These are phyloP conservation scores for Salvia miltiorrhiza DNA, from an alignment of 257 asterid species.

Conservation along the genomic window DNA sequence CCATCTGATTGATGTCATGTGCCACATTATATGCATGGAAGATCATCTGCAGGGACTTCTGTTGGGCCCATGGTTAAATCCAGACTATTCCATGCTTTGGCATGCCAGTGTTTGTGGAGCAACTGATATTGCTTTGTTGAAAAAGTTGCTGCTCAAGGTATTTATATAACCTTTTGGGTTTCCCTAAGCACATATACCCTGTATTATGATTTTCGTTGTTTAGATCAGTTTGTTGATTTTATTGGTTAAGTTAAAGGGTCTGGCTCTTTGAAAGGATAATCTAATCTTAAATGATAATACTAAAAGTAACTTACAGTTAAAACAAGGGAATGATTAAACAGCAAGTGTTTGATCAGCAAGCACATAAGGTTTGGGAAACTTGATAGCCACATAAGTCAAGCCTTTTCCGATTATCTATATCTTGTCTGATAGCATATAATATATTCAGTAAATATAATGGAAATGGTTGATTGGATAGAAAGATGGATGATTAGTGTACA, in stretches of 20 bases:
- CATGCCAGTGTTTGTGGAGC: conserved; percentile 50
- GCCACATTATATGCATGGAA: conserved; percentile 69
- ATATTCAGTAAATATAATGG: too few species aligned
- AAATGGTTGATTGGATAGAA: too few species aligned
- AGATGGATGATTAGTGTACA: too few species aligned
- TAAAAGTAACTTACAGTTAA: conserved; percentile 12
- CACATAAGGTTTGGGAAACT: background rate
- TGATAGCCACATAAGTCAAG: too few species aligned
- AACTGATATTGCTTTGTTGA: conserved; percentile 42
- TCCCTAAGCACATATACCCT: conserved; percentile 1
- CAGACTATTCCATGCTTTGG: conserved; percentile 68
- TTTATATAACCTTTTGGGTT: conserved; percentile 2
- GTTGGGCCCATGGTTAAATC: conserved; percentile 88
- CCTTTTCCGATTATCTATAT: too few species aligned
- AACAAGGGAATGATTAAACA: background rate
- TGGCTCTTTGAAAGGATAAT: background rate
- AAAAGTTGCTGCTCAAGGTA: conserved; percentile 63
- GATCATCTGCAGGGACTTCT: conserved; percentile 85
- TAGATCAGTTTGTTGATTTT: conserved; percentile 2
- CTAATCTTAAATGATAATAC: background rate
- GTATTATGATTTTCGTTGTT: background rate
- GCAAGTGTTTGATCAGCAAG: background rate
- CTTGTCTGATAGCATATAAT: too few species aligned
- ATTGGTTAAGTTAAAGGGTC: background rate
- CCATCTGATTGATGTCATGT: conserved; percentile 74